Conservation (phyloP, 2,329 filamentous ascomycete species). For the Colletotrichum sp. region DNA sequence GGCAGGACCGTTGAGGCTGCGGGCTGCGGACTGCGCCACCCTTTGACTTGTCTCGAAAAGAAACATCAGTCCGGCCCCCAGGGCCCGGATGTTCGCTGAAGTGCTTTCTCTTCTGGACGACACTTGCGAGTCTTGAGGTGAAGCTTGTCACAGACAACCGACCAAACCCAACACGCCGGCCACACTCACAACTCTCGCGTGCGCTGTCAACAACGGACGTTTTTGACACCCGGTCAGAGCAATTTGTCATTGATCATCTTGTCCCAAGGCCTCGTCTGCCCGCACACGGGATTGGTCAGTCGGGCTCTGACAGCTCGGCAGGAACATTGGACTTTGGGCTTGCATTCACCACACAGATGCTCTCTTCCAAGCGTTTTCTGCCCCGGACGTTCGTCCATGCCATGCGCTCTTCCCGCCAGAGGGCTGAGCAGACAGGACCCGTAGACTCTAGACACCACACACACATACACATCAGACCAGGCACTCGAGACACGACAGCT, state of each 20-base stretch:
- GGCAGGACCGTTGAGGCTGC: slow-evolving; percentile 9
- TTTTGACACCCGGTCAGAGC: slow-evolving; percentile 7
- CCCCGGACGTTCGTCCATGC: slow-evolving; percentile 7
- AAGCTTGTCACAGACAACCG: slow-evolving; percentile 16
- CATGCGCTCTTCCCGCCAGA: neutral
- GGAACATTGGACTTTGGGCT: neutral
- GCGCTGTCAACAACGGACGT: slow-evolving; percentile 10
- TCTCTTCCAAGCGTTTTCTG: neutral
- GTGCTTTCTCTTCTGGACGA: slow-evolving; percentile 18
- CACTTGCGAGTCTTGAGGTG: slow-evolving; percentile 19
- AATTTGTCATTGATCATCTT: slow-evolving; percentile 6
- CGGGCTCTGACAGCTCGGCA: slow-evolving; percentile 2
- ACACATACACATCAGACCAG: neutral
- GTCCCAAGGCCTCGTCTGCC: slow-evolving; percentile 1
- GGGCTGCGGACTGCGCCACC: slow-evolving; percentile 13
- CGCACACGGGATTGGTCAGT: slow-evolving; percentile 6
- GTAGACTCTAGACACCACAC: neutral
- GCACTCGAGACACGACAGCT: slow-evolving; percentile 6
- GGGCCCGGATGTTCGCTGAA: neutral
- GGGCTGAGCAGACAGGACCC: neutral
- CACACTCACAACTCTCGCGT: neutral
- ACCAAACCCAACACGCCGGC: neutral
- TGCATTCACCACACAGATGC: neutral
- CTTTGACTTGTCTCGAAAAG: slow-evolving; percentile 8
- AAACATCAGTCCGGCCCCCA: slow-evolving; percentile 8